A percentile compares a stretch with the other conserved stretches of the same genome.
phyloP scores from a whole-genome alignment of 2,329 filamentous ascomycete species.

The Microdochium paspali region DNA sequence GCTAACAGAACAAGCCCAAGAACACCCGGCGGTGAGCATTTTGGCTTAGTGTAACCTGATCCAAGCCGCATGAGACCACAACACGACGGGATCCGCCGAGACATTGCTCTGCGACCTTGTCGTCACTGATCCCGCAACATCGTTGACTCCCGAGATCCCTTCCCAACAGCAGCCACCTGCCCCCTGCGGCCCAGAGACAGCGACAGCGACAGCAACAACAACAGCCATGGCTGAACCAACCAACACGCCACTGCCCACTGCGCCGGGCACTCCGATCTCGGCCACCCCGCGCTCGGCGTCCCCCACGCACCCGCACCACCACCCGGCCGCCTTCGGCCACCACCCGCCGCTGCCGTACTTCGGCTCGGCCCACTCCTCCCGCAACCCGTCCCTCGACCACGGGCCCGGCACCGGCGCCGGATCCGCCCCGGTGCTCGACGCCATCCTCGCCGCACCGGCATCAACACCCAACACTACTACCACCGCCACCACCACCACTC shows the following conservation, averaged over 20 bases:
- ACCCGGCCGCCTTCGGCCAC: constrained; percentile 4
- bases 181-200: not conserved
- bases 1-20: too few species aligned
- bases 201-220: not conserved
- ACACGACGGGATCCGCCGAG: too few species aligned
- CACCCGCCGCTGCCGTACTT: constrained; percentile 11
- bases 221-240: constrained; percentile 33
- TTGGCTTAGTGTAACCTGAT: too few species aligned
- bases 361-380: constrained; percentile 13
- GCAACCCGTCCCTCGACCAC: constrained; percentile 8
- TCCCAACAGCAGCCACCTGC: not conserved
- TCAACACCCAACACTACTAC: too few species aligned
- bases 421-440: constrained; percentile 11
- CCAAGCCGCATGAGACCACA: too few species aligned
- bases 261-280: constrained; percentile 17
- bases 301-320: constrained; percentile 18
- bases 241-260: constrained; percentile 33
- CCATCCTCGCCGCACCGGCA: constrained; percentile 13
- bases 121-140: too few species aligned
- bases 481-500: constrained; percentile 7
- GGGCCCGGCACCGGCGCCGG: constrained; percentile 2
- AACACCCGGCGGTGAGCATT: too few species aligned
- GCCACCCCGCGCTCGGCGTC: constrained; percentile 34
- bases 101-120: too few species aligned
- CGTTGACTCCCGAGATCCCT: too few species aligned